Base-by-base conservation (phyloP, 768 basidiomycete species). In the Collybiopsis confluens region DNA sequence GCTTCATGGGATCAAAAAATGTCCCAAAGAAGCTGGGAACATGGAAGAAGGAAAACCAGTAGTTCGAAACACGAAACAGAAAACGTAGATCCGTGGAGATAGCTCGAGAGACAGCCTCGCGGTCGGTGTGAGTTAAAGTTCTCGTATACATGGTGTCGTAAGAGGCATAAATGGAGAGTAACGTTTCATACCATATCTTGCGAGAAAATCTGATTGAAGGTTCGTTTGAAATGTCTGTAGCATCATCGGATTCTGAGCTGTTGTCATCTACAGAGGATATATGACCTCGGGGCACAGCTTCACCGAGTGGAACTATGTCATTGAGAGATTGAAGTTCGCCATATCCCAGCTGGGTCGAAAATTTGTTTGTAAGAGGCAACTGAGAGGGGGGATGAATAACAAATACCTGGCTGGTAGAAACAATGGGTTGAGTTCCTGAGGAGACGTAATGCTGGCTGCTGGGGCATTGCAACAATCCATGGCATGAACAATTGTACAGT, bases 171-270 rank as follows among this genome's bases (percentile, higher is more conserved):
- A 85, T 62, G 37, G 71, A 69, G 33, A 88, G 67, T n/a, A 90
- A 73, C 3, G 78, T 81, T 62, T 90, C 90, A 84, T 86, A 91
- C 89, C 89, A 90, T 21, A 81, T 83, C 70, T 86, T 82, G 46
- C 86, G 85, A 16, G 75, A 72, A 65, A 87, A 88, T 45, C 78
- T 74, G 35, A 87, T 68, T 8, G 86, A 85, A 6, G 88, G 88
- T 56, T 83, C 79, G 43, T 70, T 62, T 5, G 61, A 64, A n/a
- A 84, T 79, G 37, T 66, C 65, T n/a, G 54, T 47, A 38, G 44
- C 53, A 7, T 60, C 58, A 15, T 59, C 55, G 20, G 64, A 58
- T 30, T 65, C 62, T 24, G 54, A 47, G 18, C 51, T 57, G 18
- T 62, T 51, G 11, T 71, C 68, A 55, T 69, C 64, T 23, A 69